Base-by-base conservation (phyloP, 1,284 basidiomycete species). In the Farysia itapuensis region DNA sequence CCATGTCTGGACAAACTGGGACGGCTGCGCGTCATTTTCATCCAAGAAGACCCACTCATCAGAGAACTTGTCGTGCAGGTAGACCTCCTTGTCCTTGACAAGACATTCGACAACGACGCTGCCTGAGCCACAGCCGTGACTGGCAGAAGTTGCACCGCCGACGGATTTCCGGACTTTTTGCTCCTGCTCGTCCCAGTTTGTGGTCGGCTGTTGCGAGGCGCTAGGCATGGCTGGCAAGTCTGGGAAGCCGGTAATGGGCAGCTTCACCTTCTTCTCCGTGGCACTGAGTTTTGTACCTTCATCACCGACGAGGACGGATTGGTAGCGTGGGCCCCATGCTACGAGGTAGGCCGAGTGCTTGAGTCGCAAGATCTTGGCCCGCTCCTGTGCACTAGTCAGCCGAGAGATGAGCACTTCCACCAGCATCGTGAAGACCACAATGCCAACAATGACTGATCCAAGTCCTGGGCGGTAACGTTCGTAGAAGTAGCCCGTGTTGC, bases 401-500 rank as follows among this genome's bases (percentile, higher is more conserved):
- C 15, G 25, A 9, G 49, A 39, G 18, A 74, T 43, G 2, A 54
- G 32, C 8, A 61, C 42, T 30, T 61, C 58, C 13, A 56, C 52
- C 14, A 26, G 38, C 35, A 64, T 49, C 4, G 64, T 65, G 12
- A 64, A 31, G 1, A 61, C 16, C 13, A 71, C 43, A 12, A 76
- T 36, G 3, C 70, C 43, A 0, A 58, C 35, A 16, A 76, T 11
- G 2, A 71, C 68, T 3, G 47, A 28, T 5, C 33, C 52, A 5
- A 76, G 39, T 2, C 69, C 65, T 0, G 74, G 74, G 7, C 74
- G 39, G 44, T 64, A 76, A 1, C 74, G 52, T 20, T 53, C 35
- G 42, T 76, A 76, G 25, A 61, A 74, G 49, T 70, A 76, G 7
- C 73, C 74, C 13, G 60, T 69, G 2, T 50, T 43, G 13, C 70